These are phyloP conservation scores for Mucor piriformis DNA, from an alignment of 371 early-diverging fungal species.

Conservation along the genomic window DNA sequence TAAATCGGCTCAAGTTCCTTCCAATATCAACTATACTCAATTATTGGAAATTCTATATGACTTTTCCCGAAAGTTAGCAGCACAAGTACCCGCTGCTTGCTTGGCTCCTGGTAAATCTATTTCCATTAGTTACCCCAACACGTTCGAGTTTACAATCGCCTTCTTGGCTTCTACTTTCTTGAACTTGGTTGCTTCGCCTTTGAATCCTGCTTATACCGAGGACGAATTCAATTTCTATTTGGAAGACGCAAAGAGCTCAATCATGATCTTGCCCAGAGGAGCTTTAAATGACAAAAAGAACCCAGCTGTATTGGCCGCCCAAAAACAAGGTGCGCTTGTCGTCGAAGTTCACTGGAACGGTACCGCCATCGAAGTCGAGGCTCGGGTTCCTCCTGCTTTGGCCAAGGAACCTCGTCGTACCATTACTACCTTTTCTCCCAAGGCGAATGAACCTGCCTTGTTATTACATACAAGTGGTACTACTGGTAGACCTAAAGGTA, in stretches of 20 bases:
- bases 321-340: constrained; percentile 53
- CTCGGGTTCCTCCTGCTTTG: constrained; percentile 14
- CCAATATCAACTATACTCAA: constrained; percentile 37
- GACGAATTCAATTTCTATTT: constrained; percentile 82
- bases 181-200: constrained; percentile 74
- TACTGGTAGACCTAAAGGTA: constrained; percentile 84
- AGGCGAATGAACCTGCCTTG: constrained; percentile 68
- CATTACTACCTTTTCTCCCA: constrained; percentile 31
- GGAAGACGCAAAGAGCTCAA: constrained; percentile 67
- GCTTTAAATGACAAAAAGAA: constrained; percentile 45
- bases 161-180: constrained; percentile 71
- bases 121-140: constrained; percentile 74
- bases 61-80: constrained; percentile 40
- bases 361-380: constrained; percentile 28
- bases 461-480: constrained; percentile 85
- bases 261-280: constrained; percentile 68
- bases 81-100: constrained; percentile 28
- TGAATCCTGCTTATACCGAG: constrained; percentile 76
- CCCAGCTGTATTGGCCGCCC: constrained; percentile 69
- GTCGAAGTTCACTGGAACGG: constrained; percentile 63
- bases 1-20: constrained; percentile 34
- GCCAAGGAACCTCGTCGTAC: constrained; percentile 15
- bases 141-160: constrained; percentile 67
- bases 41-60: constrained; percentile 38
- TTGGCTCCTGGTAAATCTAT: constrained; percentile 64